A percentile compares a stretch with the other conserved stretches of the same genome.
Conservation (phyloP, 768 basidiomycete species). For the Mycena galopus region DNA sequence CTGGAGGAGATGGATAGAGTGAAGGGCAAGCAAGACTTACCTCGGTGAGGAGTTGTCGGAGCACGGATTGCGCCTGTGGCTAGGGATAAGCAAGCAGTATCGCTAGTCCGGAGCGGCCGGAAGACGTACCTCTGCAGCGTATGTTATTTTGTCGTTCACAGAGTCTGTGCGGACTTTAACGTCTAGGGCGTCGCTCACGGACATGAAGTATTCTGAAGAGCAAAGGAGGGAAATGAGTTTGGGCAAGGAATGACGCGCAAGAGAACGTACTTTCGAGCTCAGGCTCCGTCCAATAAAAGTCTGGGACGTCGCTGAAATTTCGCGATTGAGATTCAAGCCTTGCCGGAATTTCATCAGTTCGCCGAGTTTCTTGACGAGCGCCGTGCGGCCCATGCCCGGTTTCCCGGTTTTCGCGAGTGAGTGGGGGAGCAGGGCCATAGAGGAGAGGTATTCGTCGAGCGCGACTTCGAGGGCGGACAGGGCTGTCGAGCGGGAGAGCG, state of each 20-base stretch:
- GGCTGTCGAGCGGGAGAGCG: constrained; percentile 89
- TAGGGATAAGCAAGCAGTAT: constrained; percentile 6
- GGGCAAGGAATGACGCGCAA: neutral
- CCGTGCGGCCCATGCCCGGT: constrained; percentile 83
- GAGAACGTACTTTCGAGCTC: constrained; percentile 79
- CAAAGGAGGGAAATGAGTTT: neutral
- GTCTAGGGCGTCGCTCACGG: constrained; percentile 87
- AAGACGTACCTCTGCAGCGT: constrained; percentile 78
- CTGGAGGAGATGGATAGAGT: neutral
- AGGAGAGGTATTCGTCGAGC: constrained; percentile 85
- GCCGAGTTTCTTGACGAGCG: constrained; percentile 93
- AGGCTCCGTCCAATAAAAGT: constrained; percentile 96
- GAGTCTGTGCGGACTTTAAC: constrained; percentile 84
- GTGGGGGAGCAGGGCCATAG: constrained; percentile 84
- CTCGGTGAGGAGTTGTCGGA: constrained; percentile 91
- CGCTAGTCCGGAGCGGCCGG: neutral
- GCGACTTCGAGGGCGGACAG: constrained; percentile 90
- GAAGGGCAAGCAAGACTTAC: constrained; percentile 50
- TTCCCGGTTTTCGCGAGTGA: constrained; percentile 84
- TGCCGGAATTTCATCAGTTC: constrained; percentile 93
- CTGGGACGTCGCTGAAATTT: constrained; percentile 92
- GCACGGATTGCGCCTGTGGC: constrained; percentile 82
- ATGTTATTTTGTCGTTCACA: constrained; percentile 93
- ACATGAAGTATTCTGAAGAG: constrained; percentile 80
- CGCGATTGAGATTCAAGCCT: constrained; percentile 88